These are phyloP conservation scores for Coemansia furcata DNA, from an alignment of 192 early-diverging fungal species.

Conservation along the genomic window DNA sequence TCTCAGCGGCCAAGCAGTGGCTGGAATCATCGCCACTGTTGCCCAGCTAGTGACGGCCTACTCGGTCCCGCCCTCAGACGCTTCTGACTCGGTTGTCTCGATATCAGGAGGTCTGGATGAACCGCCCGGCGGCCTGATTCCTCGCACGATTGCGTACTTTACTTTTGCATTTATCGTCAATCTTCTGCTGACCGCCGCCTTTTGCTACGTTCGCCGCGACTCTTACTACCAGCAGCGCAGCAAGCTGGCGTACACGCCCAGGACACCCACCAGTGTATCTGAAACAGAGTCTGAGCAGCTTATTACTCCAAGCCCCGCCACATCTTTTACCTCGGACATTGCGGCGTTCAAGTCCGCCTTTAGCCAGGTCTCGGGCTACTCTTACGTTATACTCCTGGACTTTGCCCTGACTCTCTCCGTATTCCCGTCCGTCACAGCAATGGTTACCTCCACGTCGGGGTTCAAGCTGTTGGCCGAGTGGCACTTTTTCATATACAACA, in stretches of 20 bases:
- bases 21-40: constrained; percentile 64
- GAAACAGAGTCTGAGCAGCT: constrained; percentile 27
- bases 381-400: constrained; percentile 56
- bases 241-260: constrained; percentile 22
- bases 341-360: constrained; percentile 34
- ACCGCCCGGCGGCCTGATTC: constrained; percentile 16
- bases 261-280: not conserved
- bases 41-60: constrained; percentile 64
- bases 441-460: constrained; percentile 56
- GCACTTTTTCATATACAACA: constrained; percentile 72
- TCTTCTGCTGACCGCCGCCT: constrained; percentile 26
- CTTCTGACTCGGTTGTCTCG: not conserved
- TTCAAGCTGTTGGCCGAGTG: constrained; percentile 45
- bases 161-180: constrained; percentile 35
- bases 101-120: not conserved
- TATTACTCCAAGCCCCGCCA: constrained; percentile 1
- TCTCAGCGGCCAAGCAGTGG: constrained; percentile 63
- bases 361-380: constrained; percentile 48
- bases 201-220: constrained; percentile 27
- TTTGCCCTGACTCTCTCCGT: constrained; percentile 69
- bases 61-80: constrained; percentile 21
- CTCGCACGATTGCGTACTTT: constrained; percentile 49
- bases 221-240: constrained; percentile 45
- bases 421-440: constrained; percentile 72
- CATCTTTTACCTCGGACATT: constrained; percentile 11